Base-by-base conservation (phyloP, 2,329 filamentous ascomycete genomes). In the Colletotrichum graminicola region DNA sequence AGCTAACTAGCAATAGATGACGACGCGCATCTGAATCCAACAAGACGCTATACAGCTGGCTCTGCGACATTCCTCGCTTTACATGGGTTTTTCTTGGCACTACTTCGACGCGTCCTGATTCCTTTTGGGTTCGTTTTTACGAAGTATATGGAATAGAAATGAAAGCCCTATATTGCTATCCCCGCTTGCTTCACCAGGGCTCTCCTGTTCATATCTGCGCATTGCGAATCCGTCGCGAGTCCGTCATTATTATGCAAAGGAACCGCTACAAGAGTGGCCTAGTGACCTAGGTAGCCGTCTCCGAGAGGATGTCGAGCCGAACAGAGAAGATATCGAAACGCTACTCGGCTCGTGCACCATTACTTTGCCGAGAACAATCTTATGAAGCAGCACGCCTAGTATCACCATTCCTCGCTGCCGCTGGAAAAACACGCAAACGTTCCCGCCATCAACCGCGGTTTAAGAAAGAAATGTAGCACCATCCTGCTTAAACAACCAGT, bases 401-500 rank as follows among this genome's bases (percentile, higher is more conserved):
- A 39, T 29, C 47, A 16, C 47, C n/a, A n/a, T 45, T 39, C 16
- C 29, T 54, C 14, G 16, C 32, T 32, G 11, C 39, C 11, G 34
- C 51, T 49, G 14, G 14, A 3, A 32, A 32, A 14, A 45, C 39
- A 23, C 14, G 23, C 36, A 14, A 11, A 8, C 43, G 11, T 47
- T 16, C 12, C 32, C 23, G 12, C 34, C n/a, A 41, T 21, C 3
- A 29, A 23, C 12, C 14, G 16, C 16, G 11, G 47, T 16, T 71
- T 36, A 72, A 39, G 66, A 66, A 18, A 72, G 61, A 29, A 72
- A 79, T 67, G 79, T 78, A 16, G 71, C 73, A 16, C 76, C 76
- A 32, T 84, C 83, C 67, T 86, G 84, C 76, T 91, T 91, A 69
- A 90, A 91, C n/a, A 93, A 85, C 92, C 92, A 94, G 78, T 94